Evolutionary conservation across 2,329 filamentous ascomycete species (phyloP), one percentile per base, ranked within the genome.

Genomic region (Byssoonygena ceratinophila): DNA sequence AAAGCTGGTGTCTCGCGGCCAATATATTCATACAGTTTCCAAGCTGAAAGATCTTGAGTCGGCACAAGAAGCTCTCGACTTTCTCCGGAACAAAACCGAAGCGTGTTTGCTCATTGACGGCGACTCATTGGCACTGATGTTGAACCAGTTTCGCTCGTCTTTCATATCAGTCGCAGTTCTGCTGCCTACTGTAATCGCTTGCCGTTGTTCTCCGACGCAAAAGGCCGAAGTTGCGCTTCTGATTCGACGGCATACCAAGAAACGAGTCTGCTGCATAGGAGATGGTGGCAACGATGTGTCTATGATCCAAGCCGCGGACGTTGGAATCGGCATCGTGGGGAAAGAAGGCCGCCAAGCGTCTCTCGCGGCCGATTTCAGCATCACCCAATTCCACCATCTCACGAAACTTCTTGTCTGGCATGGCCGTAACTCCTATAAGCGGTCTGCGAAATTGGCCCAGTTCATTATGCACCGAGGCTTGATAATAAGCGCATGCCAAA

Each of bases 341-440:
- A 98, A 98, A 73, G 92, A 98, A 73, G 92, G 92, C 31, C 82
- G 87, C 20, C 92, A 98, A 73, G 92, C 92, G 32, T 92, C 85
- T 64, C 77, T 98, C 44, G 94, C 94, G 0, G 94, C 92, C 9
- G 92, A 98, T 67, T 98, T 98, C 69, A 92, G 85, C 54, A 94
- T 98, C 60, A 87, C 89, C 55, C 90, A 96, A 63, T 98, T 98
- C 70, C 86, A 83, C 63, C 89, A 98, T 66, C 74, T 98, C 18
- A 94, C 91, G 46, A 98, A 97, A 69, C 78, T 98, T 1, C 79
- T 98, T n/a, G 89, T 98, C 34, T 98, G 94, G 92, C 94, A 98
- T 66, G 92, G 92, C 0, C 83, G 94, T 29, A 98, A 98, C 71
- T 91, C 84, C 61, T 98, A 98, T 76, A 97, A 97, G 70, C 82